Conservation (phyloP, 1,284 basidiomycete species). For the Paramarasmius palmivorus region DNA sequence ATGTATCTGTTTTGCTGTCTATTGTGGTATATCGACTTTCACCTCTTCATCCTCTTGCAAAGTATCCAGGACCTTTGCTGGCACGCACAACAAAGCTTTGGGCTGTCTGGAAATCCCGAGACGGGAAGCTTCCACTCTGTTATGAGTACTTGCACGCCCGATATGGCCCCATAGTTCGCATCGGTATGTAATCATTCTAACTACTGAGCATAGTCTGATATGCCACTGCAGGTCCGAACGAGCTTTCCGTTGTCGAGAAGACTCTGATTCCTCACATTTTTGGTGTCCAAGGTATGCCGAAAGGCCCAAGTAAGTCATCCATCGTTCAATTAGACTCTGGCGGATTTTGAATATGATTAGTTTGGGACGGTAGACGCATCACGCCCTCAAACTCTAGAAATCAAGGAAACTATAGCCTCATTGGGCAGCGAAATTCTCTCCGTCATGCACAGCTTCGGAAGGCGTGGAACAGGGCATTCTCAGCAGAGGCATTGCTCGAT, state of each 20-base stretch:
- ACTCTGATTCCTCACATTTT: conserved; percentile 2
- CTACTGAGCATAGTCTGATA: neutral
- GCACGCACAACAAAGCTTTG: conserved; percentile 34
- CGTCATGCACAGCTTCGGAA: neutral
- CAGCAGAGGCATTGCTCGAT: neutral
- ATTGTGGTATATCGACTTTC: conserved; percentile 39
- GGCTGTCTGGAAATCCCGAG: conserved; percentile 23
- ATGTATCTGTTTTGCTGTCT: conserved; percentile 18
- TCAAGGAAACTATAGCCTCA: neutral
- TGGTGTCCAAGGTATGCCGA: conserved; percentile 25
- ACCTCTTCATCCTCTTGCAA: conserved; percentile 42
- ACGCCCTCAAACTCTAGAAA: neutral
- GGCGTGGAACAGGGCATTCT: conserved; percentile 1
- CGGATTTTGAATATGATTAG: neutral
- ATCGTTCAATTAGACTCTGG: too few relatives aligned
- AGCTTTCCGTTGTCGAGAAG: conserved; percentile 8
- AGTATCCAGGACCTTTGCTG: conserved; percentile 38
- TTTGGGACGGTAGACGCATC: neutral
- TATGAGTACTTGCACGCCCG: conserved; percentile 33
- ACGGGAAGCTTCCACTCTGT: conserved; percentile 31
- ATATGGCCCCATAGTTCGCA: conserved; percentile 40
- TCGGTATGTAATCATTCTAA: conserved; percentile 26
- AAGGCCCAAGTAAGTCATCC: conserved; percentile 34
- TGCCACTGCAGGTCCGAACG: conserved; percentile 10
- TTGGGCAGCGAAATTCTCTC: neutral